These are phyloP conservation scores for Colletotrichum sp. DNA, from an alignment of 2,329 filamentous ascomycete genomes.

Conservation along the genomic window DNA sequence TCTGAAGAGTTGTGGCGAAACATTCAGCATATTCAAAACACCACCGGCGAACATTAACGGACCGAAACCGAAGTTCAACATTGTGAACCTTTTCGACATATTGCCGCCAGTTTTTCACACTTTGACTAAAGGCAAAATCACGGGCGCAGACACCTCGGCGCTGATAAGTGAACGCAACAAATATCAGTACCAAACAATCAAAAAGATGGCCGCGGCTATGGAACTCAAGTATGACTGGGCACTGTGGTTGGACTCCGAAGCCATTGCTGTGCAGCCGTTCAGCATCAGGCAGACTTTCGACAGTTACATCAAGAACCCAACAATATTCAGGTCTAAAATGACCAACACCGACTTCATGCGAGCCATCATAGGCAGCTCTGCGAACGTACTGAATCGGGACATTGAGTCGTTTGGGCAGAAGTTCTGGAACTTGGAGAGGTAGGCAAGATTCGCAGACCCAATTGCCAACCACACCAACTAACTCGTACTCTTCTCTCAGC, in stretches of 20 bases:
- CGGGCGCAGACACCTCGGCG: neutral
- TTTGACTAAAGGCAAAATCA: neutral
- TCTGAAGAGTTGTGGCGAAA: neutral
- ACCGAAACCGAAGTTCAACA: neutral
- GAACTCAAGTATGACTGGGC: conserved; percentile 1
- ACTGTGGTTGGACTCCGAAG: conserved; percentile 12
- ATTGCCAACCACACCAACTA: neutral
- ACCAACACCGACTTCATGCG: neutral
- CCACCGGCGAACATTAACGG: neutral
- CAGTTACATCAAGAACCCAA: neutral
- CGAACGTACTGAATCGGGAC: neutral
- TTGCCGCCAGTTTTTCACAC: neutral
- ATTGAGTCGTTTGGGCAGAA: neutral
- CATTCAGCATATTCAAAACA: neutral
- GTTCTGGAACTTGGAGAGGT: conserved; percentile 10
- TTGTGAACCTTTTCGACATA: conserved; percentile 9
- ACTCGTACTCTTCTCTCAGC: neutral
- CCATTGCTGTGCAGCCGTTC: conserved; percentile 7
- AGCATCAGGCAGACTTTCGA: neutral
- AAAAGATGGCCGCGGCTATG: conserved; percentile 5
- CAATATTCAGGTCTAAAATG: neutral
- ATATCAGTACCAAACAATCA: conserved; percentile 8
- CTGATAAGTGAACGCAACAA: neutral
- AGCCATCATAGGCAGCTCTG: neutral
- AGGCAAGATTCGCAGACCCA: neutral